phyloP scores from a whole-genome alignment of 495 filamentous ascomycete genomes.

The Podospora australis region DNA sequence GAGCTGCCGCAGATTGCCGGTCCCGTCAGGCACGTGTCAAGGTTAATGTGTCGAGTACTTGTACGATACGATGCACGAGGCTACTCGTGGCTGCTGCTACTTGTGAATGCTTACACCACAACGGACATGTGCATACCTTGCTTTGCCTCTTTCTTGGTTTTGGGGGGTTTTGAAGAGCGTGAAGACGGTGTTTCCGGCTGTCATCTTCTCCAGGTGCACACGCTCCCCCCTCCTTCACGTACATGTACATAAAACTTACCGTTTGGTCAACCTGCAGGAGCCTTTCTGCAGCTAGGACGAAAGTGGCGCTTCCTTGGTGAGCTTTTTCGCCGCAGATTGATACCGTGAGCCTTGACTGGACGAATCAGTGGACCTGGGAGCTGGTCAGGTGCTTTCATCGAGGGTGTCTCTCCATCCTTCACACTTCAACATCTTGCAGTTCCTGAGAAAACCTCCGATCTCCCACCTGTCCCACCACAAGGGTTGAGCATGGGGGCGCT shows the following conservation, averaged over 20 bases:
- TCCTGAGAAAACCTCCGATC: slow-evolving; percentile 1
- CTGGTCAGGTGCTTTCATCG: slow-evolving; percentile 18
- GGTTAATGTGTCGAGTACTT: too few relatives aligned
- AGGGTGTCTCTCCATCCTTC: neutral
- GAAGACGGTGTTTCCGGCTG: neutral
- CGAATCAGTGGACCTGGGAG: slow-evolving; percentile 11
- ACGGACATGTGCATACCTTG: too few relatives aligned
- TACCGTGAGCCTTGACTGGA: neutral
- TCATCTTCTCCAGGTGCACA: neutral
- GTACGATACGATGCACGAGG: too few relatives aligned
- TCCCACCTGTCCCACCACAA: neutral
- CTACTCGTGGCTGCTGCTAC: too few relatives aligned
- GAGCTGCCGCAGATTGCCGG: too few relatives aligned
- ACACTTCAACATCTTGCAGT: neutral
- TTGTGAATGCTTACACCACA: too few relatives aligned
- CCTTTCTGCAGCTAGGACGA: slow-evolving; percentile 15
- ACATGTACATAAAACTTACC: slow-evolving; percentile 10
- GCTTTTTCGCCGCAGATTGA: slow-evolving; percentile 9
- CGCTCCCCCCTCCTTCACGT: slow-evolving; percentile 7
- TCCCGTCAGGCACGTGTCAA: too few relatives aligned
- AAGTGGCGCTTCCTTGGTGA: slow-evolving; percentile 16
- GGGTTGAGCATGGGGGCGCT: neutral
- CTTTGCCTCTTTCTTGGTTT: neutral
- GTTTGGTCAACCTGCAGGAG: slow-evolving; percentile 25
- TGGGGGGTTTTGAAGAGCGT: neutral